Percentiles rank a stretch among this genome's conserved stretches.
Evolutionary conservation across 345 rosid species (phyloP).

Genomic region (Aethionema arabicum): DNA sequence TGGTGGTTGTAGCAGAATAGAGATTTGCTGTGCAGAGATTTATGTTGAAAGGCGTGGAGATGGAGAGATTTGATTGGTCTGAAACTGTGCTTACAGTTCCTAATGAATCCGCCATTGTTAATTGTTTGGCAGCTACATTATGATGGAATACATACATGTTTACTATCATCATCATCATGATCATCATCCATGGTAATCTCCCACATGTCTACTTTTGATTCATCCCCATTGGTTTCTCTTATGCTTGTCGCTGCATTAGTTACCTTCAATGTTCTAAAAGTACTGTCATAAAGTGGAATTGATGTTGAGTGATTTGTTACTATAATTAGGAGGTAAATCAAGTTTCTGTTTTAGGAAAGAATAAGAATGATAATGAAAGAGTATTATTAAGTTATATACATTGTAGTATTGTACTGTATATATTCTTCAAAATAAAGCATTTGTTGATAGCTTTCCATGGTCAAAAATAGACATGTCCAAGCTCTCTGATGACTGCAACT

Average conservation of each 20-base stretch:
- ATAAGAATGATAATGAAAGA: neutral
- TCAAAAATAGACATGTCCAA: conserved; percentile 15
- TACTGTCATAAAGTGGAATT: no score
- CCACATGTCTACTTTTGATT: conserved; percentile 19
- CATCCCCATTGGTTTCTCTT: neutral
- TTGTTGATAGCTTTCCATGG: conserved; percentile 12
- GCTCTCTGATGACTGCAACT: conserved; percentile 2
- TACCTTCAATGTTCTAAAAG: no score
- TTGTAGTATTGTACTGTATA: neutral
- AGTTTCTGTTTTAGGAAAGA: neutral
- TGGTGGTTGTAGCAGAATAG: conserved; percentile 45
- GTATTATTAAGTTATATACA: conserved; percentile 17
- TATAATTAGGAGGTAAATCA: neutral
- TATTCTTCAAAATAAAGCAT: conserved; percentile 12
- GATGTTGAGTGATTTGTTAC: neutral
- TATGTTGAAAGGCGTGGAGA: conserved; percentile 46
- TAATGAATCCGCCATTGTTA: conserved; percentile 53
- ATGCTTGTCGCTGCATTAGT: conserved; percentile 6
- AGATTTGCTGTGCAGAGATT: conserved; percentile 78
- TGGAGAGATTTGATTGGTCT: conserved; percentile 64
- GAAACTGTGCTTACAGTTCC: conserved; percentile 53
- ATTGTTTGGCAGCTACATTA: conserved; percentile 63
- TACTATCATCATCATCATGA: neutral
- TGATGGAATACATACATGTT: conserved; percentile 33
- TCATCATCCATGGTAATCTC: neutral